Evolutionary conservation across 345 rosid species (phyloP), one percentile per base, ranked within the genome.

Genomic region (Physaria fendleri): DNA sequence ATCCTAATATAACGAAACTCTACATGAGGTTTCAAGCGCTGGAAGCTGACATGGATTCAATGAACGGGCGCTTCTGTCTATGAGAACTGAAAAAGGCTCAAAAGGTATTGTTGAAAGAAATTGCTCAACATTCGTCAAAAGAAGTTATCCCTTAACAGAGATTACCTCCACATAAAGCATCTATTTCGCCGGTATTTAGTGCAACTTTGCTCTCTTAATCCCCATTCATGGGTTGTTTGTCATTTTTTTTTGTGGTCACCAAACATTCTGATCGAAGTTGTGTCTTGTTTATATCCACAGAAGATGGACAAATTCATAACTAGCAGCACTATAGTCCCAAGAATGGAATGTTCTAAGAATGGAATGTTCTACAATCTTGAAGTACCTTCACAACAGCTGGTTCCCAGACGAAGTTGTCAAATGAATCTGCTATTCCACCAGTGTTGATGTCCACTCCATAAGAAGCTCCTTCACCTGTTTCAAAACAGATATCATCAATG

Each of bases 351-450:
- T n/a, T n/a, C n/a, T n/a, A n/a, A 44, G 23, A 34, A 27, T 2
- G 13, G 0, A 46, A 9, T n/a, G 24, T 32, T 2, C 1, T 23
- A 18, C 33, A 25, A 56, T 50, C 8, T 25, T 41, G 55, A 59
- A 20, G 47, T n/a, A 71, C 99, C 97, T 94, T 90, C 10, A 90
- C 99, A 48, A 90, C 97, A 12, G 99, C 81, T 59, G 99, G 99
- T 64, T 94, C 99, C 99, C 99, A 94, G 5, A 94, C 97, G 64
- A 94, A 90, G 81, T 84, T 87, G 12, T 90, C 83, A 85, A 84
- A 90, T 21, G 99, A 90, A 78, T 94, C 97, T 2, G 86, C 86
- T 24, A 94, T 85, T 71, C 96, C 99, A 30, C 96, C 97, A 8
- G 93, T 82, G 75, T 94, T 87, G 53, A 94, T 82, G 71, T 94